These are phyloP conservation scores for Xylaria sp. DNA, from an alignment of 2,329 filamentous ascomycete genomes.

Conservation along the genomic window DNA sequence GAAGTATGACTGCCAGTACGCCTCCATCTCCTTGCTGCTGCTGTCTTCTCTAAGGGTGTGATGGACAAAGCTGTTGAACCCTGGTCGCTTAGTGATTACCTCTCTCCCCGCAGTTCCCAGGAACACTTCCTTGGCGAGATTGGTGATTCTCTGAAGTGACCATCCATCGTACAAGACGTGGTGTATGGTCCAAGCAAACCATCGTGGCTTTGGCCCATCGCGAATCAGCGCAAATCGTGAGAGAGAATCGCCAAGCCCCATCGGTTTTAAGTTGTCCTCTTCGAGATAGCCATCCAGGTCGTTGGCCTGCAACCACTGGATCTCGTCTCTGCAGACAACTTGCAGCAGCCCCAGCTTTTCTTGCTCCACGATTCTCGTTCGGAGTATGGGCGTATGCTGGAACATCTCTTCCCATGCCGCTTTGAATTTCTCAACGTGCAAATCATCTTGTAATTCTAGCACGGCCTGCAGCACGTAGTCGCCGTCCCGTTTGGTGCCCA, in stretches of 20 bases:
- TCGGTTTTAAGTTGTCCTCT: conserved; percentile 4
- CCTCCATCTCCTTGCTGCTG: neutral
- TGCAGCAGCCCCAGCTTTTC: neutral
- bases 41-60: neutral
- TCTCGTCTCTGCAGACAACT: conserved; percentile 3
- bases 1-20: conserved; percentile 1
- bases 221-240: neutral
- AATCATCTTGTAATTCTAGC: neutral
- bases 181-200: conserved; percentile 2
- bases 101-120: neutral
- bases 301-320: conserved; percentile 3
- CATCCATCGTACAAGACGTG: conserved; percentile 3
- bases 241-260: neutral
- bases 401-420: conserved; percentile 4
- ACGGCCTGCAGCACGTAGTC: conserved; percentile 9
- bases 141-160: neutral
- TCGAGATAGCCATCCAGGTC: conserved; percentile 2
- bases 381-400: neutral
- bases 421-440: neutral
- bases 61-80: neutral
- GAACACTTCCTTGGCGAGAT: conserved; percentile 5
- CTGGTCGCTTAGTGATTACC: neutral
- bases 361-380: conserved; percentile 2
- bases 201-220: neutral
- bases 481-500: conserved; percentile 3